Evolutionary conservation across 2,329 filamentous ascomycete species (phyloP).

Genomic region (Penicillium hordei): DNA sequence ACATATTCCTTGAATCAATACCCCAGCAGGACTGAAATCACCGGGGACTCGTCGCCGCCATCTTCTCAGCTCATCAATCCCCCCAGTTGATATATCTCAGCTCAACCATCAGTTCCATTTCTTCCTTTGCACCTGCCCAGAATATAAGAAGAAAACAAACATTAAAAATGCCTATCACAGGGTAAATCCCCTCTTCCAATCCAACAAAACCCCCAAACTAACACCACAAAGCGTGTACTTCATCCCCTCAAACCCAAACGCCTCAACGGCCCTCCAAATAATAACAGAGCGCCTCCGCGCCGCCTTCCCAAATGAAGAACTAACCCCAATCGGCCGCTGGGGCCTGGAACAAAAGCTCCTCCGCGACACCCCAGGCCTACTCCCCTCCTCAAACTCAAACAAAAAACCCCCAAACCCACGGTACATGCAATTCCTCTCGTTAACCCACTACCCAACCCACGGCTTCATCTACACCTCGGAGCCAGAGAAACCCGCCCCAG

Average conservation of each 20-base stretch:
- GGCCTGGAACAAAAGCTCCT: conserved; percentile 45
- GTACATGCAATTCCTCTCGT: conserved; percentile 45
- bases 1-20: background rate
- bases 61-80: background rate
- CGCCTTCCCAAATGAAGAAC: conserved; percentile 36
- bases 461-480: conserved; percentile 45
- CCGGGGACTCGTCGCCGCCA: background rate
- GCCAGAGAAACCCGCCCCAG: conserved; percentile 10
- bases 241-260: conserved; percentile 43
- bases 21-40: background rate
- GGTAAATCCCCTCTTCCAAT: conserved; percentile 25
- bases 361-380: conserved; percentile 43
- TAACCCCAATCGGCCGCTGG: conserved; percentile 41
- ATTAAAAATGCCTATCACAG: conserved; percentile 36
- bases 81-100: background rate
- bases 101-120: background rate
- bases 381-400: conserved; percentile 35
- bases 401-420: conserved; percentile 34
- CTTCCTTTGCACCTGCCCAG: background rate
- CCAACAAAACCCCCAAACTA: background rate
- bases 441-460: conserved; percentile 42
- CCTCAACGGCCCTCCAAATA: conserved; percentile 35
- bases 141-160: background rate
- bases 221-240: conserved; percentile 42
- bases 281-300: conserved; percentile 43